phyloP scores from a whole-genome alignment of 2,329 filamentous ascomycete species.

The Cladosporium sp. region DNA sequence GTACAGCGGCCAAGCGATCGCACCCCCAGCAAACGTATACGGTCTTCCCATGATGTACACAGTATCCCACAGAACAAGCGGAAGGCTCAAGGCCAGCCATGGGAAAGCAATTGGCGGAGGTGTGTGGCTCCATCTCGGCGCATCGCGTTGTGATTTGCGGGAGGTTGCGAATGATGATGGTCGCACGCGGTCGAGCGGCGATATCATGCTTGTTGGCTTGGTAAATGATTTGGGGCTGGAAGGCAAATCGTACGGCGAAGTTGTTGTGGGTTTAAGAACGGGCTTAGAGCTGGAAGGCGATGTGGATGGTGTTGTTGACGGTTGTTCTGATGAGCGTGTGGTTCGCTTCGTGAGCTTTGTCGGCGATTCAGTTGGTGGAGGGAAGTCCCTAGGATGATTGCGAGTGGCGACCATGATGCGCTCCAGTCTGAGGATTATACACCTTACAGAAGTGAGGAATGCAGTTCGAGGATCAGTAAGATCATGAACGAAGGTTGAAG shows the following conservation, averaged over 20 bases:
- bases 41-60: conserved; percentile 78
- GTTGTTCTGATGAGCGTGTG: conserved; percentile 22
- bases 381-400: conserved; percentile 54
- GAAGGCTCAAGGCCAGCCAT: conserved; percentile 75
- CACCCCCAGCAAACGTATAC: conserved; percentile 76
- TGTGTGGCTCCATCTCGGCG: conserved; percentile 56
- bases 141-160: conserved; percentile 11
- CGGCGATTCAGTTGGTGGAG: conserved; percentile 28
- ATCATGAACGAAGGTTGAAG: not conserved
- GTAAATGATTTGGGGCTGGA: conserved; percentile 7
- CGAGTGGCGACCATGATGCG: conserved; percentile 57
- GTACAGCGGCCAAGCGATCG: conserved; percentile 71
- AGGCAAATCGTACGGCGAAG: conserved; percentile 8
- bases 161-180: not conserved
- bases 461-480: not conserved
- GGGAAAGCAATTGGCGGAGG: conserved; percentile 60
- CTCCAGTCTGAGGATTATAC: not conserved
- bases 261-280: conserved; percentile 10
- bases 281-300: not conserved
- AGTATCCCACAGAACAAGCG: conserved; percentile 79
- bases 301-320: conserved; percentile 14
- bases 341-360: conserved; percentile 31
- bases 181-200: conserved; percentile 1
- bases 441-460: not conserved
- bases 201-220: conserved; percentile 5